Conservation (phyloP, 2,329 filamentous ascomycete genomes). For the Bipolaris oryzae region DNA sequence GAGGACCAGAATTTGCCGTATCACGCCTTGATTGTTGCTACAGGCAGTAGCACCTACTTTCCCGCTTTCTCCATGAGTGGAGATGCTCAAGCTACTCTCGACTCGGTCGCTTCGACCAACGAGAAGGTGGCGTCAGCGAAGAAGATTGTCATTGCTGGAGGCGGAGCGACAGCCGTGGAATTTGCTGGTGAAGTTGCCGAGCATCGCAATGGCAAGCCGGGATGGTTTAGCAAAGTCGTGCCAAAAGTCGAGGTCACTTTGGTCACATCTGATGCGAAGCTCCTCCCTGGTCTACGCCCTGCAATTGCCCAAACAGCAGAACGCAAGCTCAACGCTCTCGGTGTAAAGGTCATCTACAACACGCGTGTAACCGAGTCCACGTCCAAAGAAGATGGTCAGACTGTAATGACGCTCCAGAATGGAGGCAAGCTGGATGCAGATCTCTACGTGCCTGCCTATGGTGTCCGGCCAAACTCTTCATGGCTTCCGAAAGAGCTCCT, state of each 20-base stretch:
- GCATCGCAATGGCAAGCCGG: slow-evolving; percentile 47
- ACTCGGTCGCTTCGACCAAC: slow-evolving; percentile 47
- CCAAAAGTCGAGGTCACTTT: slow-evolving; percentile 53
- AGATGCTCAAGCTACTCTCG: slow-evolving; percentile 25
- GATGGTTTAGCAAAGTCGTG: slow-evolving; percentile 42
- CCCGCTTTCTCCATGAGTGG: slow-evolving; percentile 54
- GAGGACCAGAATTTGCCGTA: slow-evolving; percentile 51
- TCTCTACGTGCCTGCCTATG: slow-evolving; percentile 60
- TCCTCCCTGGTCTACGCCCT: slow-evolving; percentile 52
- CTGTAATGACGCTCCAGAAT: slow-evolving; percentile 48
- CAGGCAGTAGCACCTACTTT: slow-evolving; percentile 57
- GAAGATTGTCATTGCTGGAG: slow-evolving; percentile 56
- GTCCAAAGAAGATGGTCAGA: slow-evolving; percentile 46
- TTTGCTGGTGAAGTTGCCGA: slow-evolving; percentile 58
- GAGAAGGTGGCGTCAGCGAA: slow-evolving; percentile 47
- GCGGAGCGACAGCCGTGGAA: slow-evolving; percentile 57
- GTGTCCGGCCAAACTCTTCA: slow-evolving; percentile 58
- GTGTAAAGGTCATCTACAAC: slow-evolving; percentile 54
- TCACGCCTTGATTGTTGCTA: slow-evolving; percentile 63
- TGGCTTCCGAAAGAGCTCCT: slow-evolving; percentile 59
- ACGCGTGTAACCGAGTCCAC: slow-evolving; percentile 37
- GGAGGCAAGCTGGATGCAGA: slow-evolving; percentile 57
- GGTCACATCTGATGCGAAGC: slow-evolving; percentile 49
- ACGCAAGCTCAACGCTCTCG: slow-evolving; percentile 53
- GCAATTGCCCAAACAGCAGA: slow-evolving; percentile 53